Evolutionary conservation across 1,284 basidiomycete genomes (phyloP).

Genomic region (Ganoderma sinense): DNA sequence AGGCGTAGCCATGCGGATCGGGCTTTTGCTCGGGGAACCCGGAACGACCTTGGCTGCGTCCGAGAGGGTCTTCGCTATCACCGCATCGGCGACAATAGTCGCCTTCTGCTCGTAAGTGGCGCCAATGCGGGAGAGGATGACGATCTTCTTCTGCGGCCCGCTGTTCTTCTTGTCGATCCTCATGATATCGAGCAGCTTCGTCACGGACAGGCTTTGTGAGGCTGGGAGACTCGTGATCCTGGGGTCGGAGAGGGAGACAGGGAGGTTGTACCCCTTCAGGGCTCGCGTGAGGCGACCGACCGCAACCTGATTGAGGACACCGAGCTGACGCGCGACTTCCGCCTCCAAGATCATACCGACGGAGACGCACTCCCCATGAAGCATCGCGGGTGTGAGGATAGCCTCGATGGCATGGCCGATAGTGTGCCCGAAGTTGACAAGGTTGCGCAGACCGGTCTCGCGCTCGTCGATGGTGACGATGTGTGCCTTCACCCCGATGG

Average conservation of each 20-base stretch:
- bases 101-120: slow-evolving; percentile 94
- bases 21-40: slow-evolving; percentile 68
- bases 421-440: slow-evolving; percentile 97
- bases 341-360: slow-evolving; percentile 96
- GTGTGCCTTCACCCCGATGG: slow-evolving; percentile 91
- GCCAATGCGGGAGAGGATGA: slow-evolving; percentile 91
- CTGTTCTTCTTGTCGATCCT: slow-evolving; percentile 98
- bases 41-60: slow-evolving; percentile 81
- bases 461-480: slow-evolving; percentile 96
- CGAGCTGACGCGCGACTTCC: slow-evolving; percentile 89
- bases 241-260: slow-evolving; percentile 81
- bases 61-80: slow-evolving; percentile 84
- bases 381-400: slow-evolving; percentile 87
- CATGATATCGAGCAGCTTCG: slow-evolving; percentile 91
- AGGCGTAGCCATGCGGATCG: slow-evolving; percentile 90
- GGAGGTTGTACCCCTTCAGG: slow-evolving; percentile 88
- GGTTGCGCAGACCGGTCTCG: slow-evolving; percentile 93
- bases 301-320: slow-evolving; percentile 87
- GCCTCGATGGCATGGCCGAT: slow-evolving; percentile 98
- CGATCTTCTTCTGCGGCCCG: slow-evolving; percentile 91
- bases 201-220: slow-evolving; percentile 78
- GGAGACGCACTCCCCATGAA: slow-evolving; percentile 94
- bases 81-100: slow-evolving; percentile 81
- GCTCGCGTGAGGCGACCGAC: slow-evolving; percentile 87
- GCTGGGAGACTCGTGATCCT: slow-evolving; percentile 77